Evolutionary conservation across 2,329 filamentous ascomycete species (phyloP).

Genomic region (Cadophora malorum): DNA sequence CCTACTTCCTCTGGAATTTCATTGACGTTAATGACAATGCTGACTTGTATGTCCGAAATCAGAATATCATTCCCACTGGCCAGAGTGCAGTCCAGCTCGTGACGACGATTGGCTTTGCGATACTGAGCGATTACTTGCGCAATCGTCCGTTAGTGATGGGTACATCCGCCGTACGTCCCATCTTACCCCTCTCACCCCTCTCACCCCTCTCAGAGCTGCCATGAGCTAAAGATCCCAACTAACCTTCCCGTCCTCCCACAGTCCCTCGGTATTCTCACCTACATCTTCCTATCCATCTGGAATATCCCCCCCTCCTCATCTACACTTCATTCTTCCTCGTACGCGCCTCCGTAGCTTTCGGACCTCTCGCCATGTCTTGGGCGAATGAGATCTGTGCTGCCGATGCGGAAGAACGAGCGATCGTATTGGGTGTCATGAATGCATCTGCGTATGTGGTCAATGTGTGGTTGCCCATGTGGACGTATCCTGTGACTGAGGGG

Average conservation of each 20-base stretch:
- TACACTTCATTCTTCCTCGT: constrained; percentile 48
- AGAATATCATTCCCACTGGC: constrained; percentile 56
- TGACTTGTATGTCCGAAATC: neutral
- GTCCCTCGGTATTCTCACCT: constrained; percentile 46
- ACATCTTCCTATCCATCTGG: constrained; percentile 48
- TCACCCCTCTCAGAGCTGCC: too few relatives aligned
- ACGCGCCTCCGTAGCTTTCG: constrained; percentile 43
- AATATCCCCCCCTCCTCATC: constrained; percentile 39
- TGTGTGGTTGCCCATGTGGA: constrained; percentile 52
- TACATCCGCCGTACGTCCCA: constrained; percentile 39
- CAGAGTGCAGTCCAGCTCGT: constrained; percentile 59
- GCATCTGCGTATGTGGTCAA: constrained; percentile 52
- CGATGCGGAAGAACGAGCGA: constrained; percentile 55
- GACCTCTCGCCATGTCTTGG: constrained; percentile 57
- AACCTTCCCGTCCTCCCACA: constrained; percentile 10
- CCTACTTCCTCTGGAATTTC: neutral
- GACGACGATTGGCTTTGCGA: constrained; percentile 59
- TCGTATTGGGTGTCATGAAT: constrained; percentile 58
- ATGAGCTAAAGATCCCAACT: neutral
- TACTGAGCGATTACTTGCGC: constrained; percentile 56
- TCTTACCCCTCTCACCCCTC: too few relatives aligned
- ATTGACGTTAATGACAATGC: neutral
- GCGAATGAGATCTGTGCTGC: constrained; percentile 54
- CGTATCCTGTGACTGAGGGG: constrained; percentile 44
- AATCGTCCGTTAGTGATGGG: constrained; percentile 44